Evolutionary conservation across 192 early-diverging fungal genomes (phyloP), one percentile per base, ranked within the genome.

Genomic region (Linnemannia schmuckeri): DNA sequence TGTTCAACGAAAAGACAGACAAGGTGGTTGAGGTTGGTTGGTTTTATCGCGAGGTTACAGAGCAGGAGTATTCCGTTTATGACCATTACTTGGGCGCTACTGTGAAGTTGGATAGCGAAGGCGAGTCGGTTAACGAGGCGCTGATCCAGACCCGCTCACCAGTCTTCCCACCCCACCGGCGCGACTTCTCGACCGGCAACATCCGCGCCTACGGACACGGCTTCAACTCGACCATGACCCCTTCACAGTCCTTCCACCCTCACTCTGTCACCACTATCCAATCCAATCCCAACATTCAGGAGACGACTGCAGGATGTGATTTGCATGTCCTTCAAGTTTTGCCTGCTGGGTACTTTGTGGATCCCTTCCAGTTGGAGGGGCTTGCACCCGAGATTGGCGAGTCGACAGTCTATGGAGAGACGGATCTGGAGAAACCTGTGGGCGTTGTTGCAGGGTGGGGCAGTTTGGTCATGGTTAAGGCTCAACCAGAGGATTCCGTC

Each of bases 341-440:
- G 41, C 85, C 85, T 17, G 44, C 80, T 6, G 85, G 85, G 18
- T 66, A 81, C 63, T 87, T 87, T 81, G 85, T 87, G 9, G 85
- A 87, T 30, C 85, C 85, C 8, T 87, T 87, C 72, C 85, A 87
- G 52, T 68, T 87, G 37, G 72, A 87, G 63, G 75, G 85, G 13
- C 76, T 87, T 22, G 79, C 85, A 0, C 80, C 85, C 24, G 85
- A 87, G 72, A 87, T 87, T 52, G 85, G 85, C n/a, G 61, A 78
- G 41, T n/a, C 76, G 1, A 46, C 27, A 1, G 85, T 87, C 3
- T 87, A 78, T 81, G 85, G 85, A 22, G 85, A 87, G 72, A 87
- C 85, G 5, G 85, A 87, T 71, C 72, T 87, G 54, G 85, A 87
- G 54, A 87, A 87, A 30, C 85, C 85, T 27, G 85, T 87, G 37